Evolutionary conservation across 306 rosid species (phyloP).

Genomic region (Canavalia ensiformis): DNA sequence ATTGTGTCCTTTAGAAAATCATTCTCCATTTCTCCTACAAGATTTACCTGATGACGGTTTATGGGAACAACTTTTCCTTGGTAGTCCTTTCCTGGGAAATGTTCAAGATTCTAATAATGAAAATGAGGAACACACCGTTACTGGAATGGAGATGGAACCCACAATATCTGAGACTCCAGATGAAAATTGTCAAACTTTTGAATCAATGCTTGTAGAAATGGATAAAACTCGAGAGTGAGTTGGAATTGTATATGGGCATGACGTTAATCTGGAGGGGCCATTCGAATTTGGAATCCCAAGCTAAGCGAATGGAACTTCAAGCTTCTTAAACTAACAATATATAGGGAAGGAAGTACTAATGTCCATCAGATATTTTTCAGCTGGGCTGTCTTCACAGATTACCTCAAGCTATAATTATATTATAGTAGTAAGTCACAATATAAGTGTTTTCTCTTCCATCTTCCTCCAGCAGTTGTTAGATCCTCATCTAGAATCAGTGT

Average conservation of each 20-base stretch:
- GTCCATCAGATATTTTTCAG: slow-evolving; percentile 14
- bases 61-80: slow-evolving; percentile 81
- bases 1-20: slow-evolving; percentile 62
- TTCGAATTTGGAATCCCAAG: slow-evolving; percentile 50
- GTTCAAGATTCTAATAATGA: slow-evolving; percentile 56
- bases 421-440: slow-evolving; percentile 28
- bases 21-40: slow-evolving; percentile 66
- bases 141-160: slow-evolving; percentile 66
- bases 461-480: slow-evolving; percentile 40
- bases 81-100: slow-evolving; percentile 57
- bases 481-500: slow-evolving; percentile 47
- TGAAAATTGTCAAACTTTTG: slow-evolving; percentile 56
- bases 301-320: slow-evolving; percentile 58
- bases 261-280: slow-evolving; percentile 48
- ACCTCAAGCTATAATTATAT: neutral
- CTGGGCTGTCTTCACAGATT: slow-evolving; percentile 36
- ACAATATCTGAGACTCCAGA: slow-evolving; percentile 32
- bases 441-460: slow-evolving; percentile 29
- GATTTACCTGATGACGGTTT: slow-evolving; percentile 71
- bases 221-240: slow-evolving; percentile 55
- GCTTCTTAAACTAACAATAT: slow-evolving; percentile 54
- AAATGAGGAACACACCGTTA: slow-evolving; percentile 44
- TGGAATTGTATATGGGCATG: slow-evolving; percentile 38
- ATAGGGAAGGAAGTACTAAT: slow-evolving; percentile 26
- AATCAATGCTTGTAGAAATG: slow-evolving; percentile 61